Evolutionary conservation across 169 alveolate species (phyloP).

Genomic region (Plasmodium knowlesi): DNA sequence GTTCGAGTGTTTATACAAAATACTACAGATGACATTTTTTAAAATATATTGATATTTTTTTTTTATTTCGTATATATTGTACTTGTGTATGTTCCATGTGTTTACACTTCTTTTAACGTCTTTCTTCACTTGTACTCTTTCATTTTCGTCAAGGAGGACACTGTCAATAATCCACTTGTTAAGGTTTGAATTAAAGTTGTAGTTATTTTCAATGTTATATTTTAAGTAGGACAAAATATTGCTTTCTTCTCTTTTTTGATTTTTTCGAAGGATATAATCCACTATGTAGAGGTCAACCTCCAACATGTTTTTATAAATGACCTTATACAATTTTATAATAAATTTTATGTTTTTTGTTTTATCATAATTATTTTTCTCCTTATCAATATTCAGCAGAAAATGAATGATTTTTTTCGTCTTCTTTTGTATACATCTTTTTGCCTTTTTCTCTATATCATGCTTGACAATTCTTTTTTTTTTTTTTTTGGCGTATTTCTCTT

Average conservation of each 20-base stretch:
- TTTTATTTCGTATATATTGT: conserved; percentile 60
- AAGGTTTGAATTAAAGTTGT: conserved; percentile 29
- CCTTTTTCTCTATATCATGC: neutral
- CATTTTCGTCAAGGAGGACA: conserved; percentile 52
- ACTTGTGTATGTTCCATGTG: conserved; percentile 65
- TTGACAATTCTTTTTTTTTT: conserved; percentile 7
- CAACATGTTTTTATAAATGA: conserved; percentile 48
- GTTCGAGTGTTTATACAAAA: conserved; percentile 64
- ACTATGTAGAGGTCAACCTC: conserved; percentile 66
- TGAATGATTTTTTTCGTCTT: conserved; percentile 13
- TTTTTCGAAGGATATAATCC: conserved; percentile 43
- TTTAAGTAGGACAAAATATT: conserved; percentile 28
- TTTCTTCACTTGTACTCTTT: conserved; percentile 55
- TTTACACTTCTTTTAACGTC: conserved; percentile 73
- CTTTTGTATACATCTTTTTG: conserved; percentile 15
- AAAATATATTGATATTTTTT: conserved; percentile 67
- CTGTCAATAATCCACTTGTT: conserved; percentile 71
- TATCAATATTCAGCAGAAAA: conserved; percentile 14
- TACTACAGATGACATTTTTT: conserved; percentile 71
- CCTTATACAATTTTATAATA: conserved; percentile 41
- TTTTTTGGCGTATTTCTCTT: neutral
- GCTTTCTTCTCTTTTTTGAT: neutral
- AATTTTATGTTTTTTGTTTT: conserved; percentile 43
- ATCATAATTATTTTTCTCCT: conserved; percentile 20
- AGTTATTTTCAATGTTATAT: conserved; percentile 62